Base-by-base conservation (phyloP, 192 early-diverging fungal genomes). In the Coemansia sp. region DNA sequence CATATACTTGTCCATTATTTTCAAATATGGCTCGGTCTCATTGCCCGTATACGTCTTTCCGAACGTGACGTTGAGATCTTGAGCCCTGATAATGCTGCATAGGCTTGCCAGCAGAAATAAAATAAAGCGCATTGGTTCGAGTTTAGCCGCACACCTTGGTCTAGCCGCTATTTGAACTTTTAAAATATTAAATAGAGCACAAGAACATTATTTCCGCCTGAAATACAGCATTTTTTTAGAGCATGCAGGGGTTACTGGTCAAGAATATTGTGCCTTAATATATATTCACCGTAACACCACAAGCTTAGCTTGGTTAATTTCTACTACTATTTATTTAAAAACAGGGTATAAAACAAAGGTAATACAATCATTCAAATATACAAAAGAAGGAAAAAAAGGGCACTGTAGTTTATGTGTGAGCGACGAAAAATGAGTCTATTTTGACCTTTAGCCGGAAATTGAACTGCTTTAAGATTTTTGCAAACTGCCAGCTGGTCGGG, bases 1-100 rank as follows among this genome's bases (percentile, higher is more conserved):
- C 67, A 76, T 76, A 46, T 76, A 76, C 37, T 76, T 76, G 45
- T 70, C 44, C 67, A 76, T 76, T 3, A 58, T 62, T 10, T 40
- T 42, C 0, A 62, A 39, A 52, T 70, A 63, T 3, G 63, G 59
- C 64, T 66, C 44, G 12, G 67, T 55, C 20, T 62, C 63, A 9
- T 59, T 62, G 10, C 67, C 74, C 2, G 43, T 30, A 36, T 77
- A 77, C 17, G 64, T 77, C 20, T 66, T 62, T 23, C 74, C 74
- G 0, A 68, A 68, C n/a, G 41, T 44, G 28, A 77, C 58, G 16
- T 70, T 38, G 10, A 70, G 67, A 21, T 77, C 68, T n/a, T 70
- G 67, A 0, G 66, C 67, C 15, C 47, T 14, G 2, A 40, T 36
- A 11, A 40, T 34, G 14, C 30, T 11, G 8, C 36, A 11, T 10